phyloP scores from a whole-genome alignment of 495 filamentous ascomycete species.

The Aspergillus egyptiacus region DNA sequence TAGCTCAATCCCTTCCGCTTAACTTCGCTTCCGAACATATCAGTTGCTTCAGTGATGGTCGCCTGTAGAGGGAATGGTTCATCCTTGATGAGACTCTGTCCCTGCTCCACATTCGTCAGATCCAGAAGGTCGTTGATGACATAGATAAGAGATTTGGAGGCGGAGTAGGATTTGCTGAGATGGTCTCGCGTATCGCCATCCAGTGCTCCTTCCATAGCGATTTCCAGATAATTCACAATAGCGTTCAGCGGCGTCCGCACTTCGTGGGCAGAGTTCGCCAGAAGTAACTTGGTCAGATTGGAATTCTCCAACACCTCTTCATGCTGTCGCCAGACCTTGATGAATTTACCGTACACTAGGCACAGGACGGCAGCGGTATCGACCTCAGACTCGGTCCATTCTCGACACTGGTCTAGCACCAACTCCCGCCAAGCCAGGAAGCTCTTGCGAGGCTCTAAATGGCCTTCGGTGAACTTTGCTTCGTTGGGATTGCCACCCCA shows the following conservation, averaged over 20 bases:
- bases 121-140: slow-evolving; percentile 95
- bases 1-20: slow-evolving; percentile 69
- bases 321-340: slow-evolving; percentile 90
- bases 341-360: slow-evolving; percentile 86
- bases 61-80: slow-evolving; percentile 69
- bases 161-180: slow-evolving; percentile 67
- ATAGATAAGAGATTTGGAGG: slow-evolving; percentile 93
- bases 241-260: slow-evolving; percentile 92
- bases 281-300: slow-evolving; percentile 69
- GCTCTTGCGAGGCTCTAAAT: slow-evolving; percentile 32
- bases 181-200: slow-evolving; percentile 85
- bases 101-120: slow-evolving; percentile 83
- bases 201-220: slow-evolving; percentile 77
- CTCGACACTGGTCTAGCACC: slow-evolving; percentile 31
- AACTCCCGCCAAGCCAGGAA: slow-evolving; percentile 34
- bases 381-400: slow-evolving; percentile 52
- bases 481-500: slow-evolving; percentile 96
- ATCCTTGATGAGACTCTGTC: slow-evolving; percentile 71
- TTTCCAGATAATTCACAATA: slow-evolving; percentile 95
- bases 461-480: slow-evolving; percentile 43
- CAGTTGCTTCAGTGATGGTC: slow-evolving; percentile 70
- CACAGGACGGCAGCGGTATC: slow-evolving; percentile 88
- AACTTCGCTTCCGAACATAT: slow-evolving; percentile 67
- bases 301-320: slow-evolving; percentile 80
- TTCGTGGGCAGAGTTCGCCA: slow-evolving; percentile 93